A percentile compares a stretch with the other conserved stretches of the same genome.
phyloP scores from a whole-genome alignment of 345 rosid genomes.

The Fremontodendron californicum region DNA sequence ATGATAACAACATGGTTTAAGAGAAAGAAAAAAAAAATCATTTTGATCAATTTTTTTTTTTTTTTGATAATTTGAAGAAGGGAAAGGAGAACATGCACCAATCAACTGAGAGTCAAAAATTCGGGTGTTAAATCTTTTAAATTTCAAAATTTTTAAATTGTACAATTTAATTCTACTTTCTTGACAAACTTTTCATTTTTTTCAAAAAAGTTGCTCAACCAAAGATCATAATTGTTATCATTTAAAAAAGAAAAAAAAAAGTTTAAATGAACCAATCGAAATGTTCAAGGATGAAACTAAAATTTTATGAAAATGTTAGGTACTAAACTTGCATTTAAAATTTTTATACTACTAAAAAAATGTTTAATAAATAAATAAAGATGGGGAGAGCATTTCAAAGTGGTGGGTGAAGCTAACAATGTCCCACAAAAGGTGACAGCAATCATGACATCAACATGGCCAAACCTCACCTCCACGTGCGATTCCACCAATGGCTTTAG shows the following conservation, averaged over 20 bases:
- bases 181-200: background rate
- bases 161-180: background rate
- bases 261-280: background rate
- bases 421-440: background rate
- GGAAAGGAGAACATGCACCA: too few relatives aligned
- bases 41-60: too few relatives aligned
- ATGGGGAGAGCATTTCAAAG: slow-evolving; percentile 8
- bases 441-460: background rate
- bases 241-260: background rate
- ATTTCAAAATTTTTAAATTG: too few relatives aligned
- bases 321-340: background rate
- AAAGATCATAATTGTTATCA: background rate
- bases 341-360: background rate
- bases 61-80: too few relatives aligned
- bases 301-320: background rate
- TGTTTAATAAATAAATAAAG: background rate
- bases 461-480: slow-evolving; percentile 18
- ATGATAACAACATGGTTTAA: too few relatives aligned
- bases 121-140: too few relatives aligned
- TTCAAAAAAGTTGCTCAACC: too few relatives aligned
- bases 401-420: slow-evolving; percentile 1
- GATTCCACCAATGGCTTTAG: background rate
- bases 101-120: too few relatives aligned
- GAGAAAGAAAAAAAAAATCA: too few relatives aligned
- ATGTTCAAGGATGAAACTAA: background rate